Conservation (phyloP, 805 yeast genomes). For the Ogataea chonburiensis region DNA sequence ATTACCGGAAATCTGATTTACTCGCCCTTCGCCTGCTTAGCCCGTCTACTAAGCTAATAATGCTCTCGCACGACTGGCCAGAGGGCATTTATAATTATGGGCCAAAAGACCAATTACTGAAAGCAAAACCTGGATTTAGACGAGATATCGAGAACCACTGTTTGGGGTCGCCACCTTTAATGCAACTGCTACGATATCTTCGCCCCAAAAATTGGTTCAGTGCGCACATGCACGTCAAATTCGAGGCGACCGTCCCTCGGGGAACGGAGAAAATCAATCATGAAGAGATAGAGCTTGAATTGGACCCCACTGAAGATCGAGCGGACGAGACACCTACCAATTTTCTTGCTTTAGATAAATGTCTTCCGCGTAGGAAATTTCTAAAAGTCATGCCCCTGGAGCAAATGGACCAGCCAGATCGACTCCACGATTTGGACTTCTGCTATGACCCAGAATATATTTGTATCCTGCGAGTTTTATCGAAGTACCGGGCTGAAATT, state of each 20-base stretch:
- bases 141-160: constrained; percentile 56
- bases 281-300: constrained; percentile 13
- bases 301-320: constrained; percentile 15
- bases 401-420: constrained; percentile 23
- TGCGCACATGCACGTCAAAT: constrained; percentile 83
- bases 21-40: constrained; percentile 49
- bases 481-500: constrained; percentile 15
- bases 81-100: constrained; percentile 71
- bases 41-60: constrained; percentile 43
- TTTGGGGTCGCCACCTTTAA: constrained; percentile 73
- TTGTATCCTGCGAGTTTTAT: constrained; percentile 22
- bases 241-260: constrained; percentile 49
- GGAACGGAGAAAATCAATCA: constrained; percentile 9
- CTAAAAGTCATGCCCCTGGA: constrained; percentile 51
- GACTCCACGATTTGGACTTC: constrained; percentile 24
- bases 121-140: constrained; percentile 63
- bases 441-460: constrained; percentile 40
- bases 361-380: constrained; percentile 62
- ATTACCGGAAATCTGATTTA: constrained; percentile 65
- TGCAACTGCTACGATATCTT: constrained; percentile 49
- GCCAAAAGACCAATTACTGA: constrained; percentile 46
- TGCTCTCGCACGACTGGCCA: constrained; percentile 95
- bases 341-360: constrained; percentile 84
- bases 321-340: constrained; percentile 26
- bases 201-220: constrained; percentile 80